phyloP scores from a whole-genome alignment of 2,329 filamentous ascomycete species.

The Hypoxylon sp. region DNA sequence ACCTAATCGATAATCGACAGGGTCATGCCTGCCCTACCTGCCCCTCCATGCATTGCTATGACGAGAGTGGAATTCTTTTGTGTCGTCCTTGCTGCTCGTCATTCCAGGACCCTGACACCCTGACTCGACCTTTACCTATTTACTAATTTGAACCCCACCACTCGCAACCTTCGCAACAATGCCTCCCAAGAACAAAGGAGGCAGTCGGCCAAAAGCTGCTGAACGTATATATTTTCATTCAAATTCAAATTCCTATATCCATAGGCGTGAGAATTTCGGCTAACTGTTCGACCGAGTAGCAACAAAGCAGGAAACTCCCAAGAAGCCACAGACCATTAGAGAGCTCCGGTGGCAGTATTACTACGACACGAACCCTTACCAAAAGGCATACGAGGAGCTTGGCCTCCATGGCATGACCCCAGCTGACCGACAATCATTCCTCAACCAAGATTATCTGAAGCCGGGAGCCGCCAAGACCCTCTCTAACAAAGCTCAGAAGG shows the following conservation, averaged over 20 bases:
- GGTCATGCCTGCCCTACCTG: neutral
- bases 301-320: constrained; percentile 50
- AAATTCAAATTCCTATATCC: constrained; percentile 17
- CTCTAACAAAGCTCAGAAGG: constrained; percentile 64
- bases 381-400: constrained; percentile 58
- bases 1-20: neutral
- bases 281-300: constrained; percentile 17
- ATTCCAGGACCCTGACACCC: constrained; percentile 19
- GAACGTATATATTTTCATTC: constrained; percentile 45
- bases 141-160: constrained; percentile 36
- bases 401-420: constrained; percentile 61
- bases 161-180: constrained; percentile 41
- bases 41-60: constrained; percentile 29
- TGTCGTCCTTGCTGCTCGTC: constrained; percentile 4
- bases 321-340: constrained; percentile 59
- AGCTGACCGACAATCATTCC: constrained; percentile 63
- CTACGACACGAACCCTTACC: constrained; percentile 64
- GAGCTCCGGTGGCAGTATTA: constrained; percentile 62
- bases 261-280: constrained; percentile 12
- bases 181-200: constrained; percentile 52
- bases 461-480: constrained; percentile 54
- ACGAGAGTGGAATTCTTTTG: constrained; percentile 16
- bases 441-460: constrained; percentile 61
- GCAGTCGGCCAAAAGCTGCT: constrained; percentile 46
- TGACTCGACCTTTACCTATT: constrained; percentile 23